These are phyloP conservation scores for Phalaenopsis equestris DNA, from an alignment of 106 monocot genomes.

Conservation along the genomic window DNA sequence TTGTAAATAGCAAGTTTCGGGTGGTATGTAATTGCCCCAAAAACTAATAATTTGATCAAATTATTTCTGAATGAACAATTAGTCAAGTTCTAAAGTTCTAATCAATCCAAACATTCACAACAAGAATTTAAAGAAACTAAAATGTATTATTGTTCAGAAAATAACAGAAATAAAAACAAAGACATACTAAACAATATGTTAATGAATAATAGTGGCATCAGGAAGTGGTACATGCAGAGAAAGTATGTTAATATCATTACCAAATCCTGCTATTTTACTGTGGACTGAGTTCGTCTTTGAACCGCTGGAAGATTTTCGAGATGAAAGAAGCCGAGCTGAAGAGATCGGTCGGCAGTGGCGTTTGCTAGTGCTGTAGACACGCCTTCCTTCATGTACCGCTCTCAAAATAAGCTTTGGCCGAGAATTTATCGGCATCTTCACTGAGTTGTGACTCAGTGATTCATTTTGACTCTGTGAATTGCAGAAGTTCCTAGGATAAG, in stretches of 20 bases:
- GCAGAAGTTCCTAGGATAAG: not conserved
- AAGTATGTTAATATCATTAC: slow-evolving; percentile 20
- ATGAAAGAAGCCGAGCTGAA: slow-evolving; percentile 35
- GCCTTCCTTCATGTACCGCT: slow-evolving; percentile 6
- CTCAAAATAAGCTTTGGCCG: slow-evolving; percentile 15
- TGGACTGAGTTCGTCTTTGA: not conserved
- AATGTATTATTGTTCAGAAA: too few relatives aligned
- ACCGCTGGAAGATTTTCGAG: slow-evolving; percentile 1
- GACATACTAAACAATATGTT: too few relatives aligned
- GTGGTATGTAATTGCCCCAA: too few relatives aligned
- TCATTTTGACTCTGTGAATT: not conserved
- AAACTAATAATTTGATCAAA: too few relatives aligned
- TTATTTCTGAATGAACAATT: too few relatives aligned
- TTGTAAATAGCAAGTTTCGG: too few relatives aligned
- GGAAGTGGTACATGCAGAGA: slow-evolving; percentile 38
- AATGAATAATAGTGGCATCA: not conserved
- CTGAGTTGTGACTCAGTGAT: not conserved
- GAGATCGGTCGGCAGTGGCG: slow-evolving; percentile 14
- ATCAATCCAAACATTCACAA: too few relatives aligned
- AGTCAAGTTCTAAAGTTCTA: too few relatives aligned
- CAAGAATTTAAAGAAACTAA: too few relatives aligned
- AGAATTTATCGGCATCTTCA: slow-evolving; percentile 14
- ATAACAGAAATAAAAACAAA: too few relatives aligned
- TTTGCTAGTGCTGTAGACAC: slow-evolving; percentile 4
- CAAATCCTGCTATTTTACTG: not conserved